phyloP scores from a whole-genome alignment of 805 yeast species.

The Pichia insulana region DNA sequence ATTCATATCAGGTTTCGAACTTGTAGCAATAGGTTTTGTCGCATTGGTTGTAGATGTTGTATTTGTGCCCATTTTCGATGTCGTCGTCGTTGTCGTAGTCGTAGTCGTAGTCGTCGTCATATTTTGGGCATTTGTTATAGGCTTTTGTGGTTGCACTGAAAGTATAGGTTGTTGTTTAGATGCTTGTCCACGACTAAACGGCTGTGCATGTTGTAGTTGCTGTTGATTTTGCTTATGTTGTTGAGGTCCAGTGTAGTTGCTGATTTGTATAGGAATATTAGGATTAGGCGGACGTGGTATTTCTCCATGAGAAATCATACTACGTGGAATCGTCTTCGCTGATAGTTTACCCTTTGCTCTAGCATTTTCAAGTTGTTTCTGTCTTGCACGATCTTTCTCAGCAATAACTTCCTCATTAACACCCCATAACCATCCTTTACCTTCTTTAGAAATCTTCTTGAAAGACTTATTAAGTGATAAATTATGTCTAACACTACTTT shows the following conservation, averaged over 20 bases:
- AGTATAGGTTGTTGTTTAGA: not conserved
- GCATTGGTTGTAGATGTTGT: slow-evolving; percentile 10
- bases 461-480: slow-evolving; percentile 80
- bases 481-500: slow-evolving; percentile 85
- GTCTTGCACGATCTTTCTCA: slow-evolving; percentile 65
- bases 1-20: slow-evolving; percentile 1
- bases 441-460: slow-evolving; percentile 70
- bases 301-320: slow-evolving; percentile 1
- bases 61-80: slow-evolving; percentile 1
- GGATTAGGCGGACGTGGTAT: not conserved
- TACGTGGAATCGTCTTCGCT: not conserved
- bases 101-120: not conserved
- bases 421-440: slow-evolving; percentile 95
- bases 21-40: not conserved
- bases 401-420: slow-evolving; percentile 77
- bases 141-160: not conserved
- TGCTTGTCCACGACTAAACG: slow-evolving; percentile 17
- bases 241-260: not conserved
- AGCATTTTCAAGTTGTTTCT: slow-evolving; percentile 57
- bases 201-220: not conserved
- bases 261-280: not conserved
- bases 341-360: slow-evolving; percentile 17
- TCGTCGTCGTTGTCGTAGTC: slow-evolving; percentile 1
- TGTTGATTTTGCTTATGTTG: not conserved
- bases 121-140: too few relatives aligned